Evolutionary conservation across 805 yeast genomes (phyloP), one percentile per base, ranked within the genome.

Genomic region (Vanderwaltozyma verrucispora): DNA sequence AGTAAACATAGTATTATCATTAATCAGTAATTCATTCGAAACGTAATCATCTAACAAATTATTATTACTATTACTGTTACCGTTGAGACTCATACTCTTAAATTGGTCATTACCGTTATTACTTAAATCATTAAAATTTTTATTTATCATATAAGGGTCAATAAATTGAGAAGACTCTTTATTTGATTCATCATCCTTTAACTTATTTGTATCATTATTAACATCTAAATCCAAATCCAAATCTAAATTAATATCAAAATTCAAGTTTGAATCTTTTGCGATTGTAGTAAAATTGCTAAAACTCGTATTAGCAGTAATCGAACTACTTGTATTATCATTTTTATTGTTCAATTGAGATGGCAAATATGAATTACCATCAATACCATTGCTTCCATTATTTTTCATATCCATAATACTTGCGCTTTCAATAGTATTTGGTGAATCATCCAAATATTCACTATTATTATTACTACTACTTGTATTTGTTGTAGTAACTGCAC

Each of bases 41-140:
- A 39, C 41, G 21, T 38, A 46, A 16, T 48, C 49, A 31, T 45
- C 48, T 23, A 47, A 37, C 12, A 43, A 17, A 15, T 45, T 38
- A 32, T 39, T n/a, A 8, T 17, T 30, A 18, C 14, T 30, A n/a
- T 28, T 28, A 28, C n/a, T 14, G n/a, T 28, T 28, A 28, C n/a
- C 12, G n/a, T n/a, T 30, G 14, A 7, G 17, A 18, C 11, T 30
- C 7, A 14, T 12, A 30, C 7, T 7, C 6, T 21, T 21, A 21
- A 21, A 7, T 7, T 21, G 9, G 12, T 28, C 14, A 18, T 17
- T 30, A 11, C 31, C 12, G 8, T n/a, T 30, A 30, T 19, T 30
- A 18, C n/a, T 30, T 18, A 23, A 17, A 30, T 30, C 23, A 21
- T 9, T 21, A 9, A 21, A 21, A 21, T 21, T 21, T 14, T 28